phyloP scores from a whole-genome alignment of 1,139 yeast species.

The Yamadazyma pseudoaaseri region DNA sequence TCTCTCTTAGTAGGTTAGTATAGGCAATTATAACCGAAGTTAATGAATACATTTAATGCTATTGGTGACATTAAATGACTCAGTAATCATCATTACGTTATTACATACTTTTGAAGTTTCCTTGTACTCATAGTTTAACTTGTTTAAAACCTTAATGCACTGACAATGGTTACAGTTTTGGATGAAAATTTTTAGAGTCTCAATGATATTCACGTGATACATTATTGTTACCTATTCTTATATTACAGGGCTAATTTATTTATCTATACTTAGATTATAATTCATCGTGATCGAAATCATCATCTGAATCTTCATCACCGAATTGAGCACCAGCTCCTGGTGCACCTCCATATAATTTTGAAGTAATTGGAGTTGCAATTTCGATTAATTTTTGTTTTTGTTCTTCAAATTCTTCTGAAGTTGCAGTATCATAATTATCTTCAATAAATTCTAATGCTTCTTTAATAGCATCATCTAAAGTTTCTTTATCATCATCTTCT shows the following conservation, averaged over 20 bases:
- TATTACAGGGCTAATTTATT: neutral
- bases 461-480: conserved; percentile 81
- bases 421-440: conserved; percentile 83
- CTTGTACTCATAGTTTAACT: conserved; percentile 25
- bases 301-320: conserved; percentile 60
- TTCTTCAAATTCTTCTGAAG: conserved; percentile 91
- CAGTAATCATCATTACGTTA: too few species aligned
- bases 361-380: conserved; percentile 88
- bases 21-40: too few species aligned
- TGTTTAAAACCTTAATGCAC: neutral
- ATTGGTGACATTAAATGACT: too few species aligned
- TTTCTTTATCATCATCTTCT: conserved; percentile 89
- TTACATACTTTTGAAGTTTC: conserved; percentile 48
- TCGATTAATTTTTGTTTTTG: conserved; percentile 84
- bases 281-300: conserved; percentile 49
- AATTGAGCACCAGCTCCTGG: conserved; percentile 40
- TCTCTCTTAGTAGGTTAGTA: conserved; percentile 51
- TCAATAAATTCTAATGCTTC: conserved; percentile 88
- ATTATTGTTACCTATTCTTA: neutral
- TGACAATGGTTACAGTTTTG: conserved; percentile 2
- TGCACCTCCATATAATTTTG: conserved; percentile 75
- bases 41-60: too few species aligned
- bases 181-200: conserved; percentile 10
- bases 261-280: conserved; percentile 26
- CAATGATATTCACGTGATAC: conserved; percentile 2